Percentiles rank a stretch among this genome's conserved stretches.
These are phyloP conservation scores for Pleoardoris graminearum DNA, from an alignment of 2,329 filamentous ascomycete species.

Conservation along the genomic window DNA sequence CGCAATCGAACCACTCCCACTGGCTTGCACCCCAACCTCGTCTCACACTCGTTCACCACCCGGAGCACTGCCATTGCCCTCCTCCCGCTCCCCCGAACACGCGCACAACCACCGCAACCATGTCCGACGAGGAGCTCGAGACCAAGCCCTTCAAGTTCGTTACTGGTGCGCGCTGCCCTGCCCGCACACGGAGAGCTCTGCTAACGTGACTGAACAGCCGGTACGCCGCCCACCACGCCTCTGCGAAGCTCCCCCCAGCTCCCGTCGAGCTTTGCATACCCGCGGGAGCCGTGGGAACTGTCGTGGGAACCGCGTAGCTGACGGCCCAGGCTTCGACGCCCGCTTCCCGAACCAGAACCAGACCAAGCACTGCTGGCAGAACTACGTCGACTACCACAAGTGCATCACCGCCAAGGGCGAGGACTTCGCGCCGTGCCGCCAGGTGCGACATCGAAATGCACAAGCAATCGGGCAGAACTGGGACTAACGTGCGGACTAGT, in stretches of 20 bases:
- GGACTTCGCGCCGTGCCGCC: constrained; percentile 94
- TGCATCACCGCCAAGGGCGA: constrained; percentile 98
- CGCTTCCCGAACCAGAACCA: constrained; percentile 99
- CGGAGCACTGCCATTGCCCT: constrained; percentile 36
- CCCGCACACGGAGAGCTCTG: constrained; percentile 19
- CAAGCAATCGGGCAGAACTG: background rate
- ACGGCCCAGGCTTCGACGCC: constrained; percentile 85
- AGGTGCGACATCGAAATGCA: constrained; percentile 60
- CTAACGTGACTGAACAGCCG: constrained; percentile 45
- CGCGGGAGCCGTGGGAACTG: background rate
- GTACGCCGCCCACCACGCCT: constrained; percentile 36
- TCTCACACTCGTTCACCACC: constrained; percentile 34
- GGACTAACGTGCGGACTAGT: constrained; percentile 58
- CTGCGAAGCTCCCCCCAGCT: constrained; percentile 11
- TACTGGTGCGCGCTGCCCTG: constrained; percentile 71
- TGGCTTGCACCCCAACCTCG: constrained; percentile 29
- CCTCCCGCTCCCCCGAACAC: constrained; percentile 21
- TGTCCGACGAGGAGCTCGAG: constrained; percentile 87
- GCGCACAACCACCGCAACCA: constrained; percentile 62
- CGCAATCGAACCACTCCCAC: constrained; percentile 31
- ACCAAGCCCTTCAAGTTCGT: constrained; percentile 99
- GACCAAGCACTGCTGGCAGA: constrained; percentile 99
- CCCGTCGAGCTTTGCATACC: constrained; percentile 1
- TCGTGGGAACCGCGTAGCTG: background rate
- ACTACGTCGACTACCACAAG: constrained; percentile 99